Conservation (phyloP, 352 stramenopile species). For the Globisporangium spinosum region DNA sequence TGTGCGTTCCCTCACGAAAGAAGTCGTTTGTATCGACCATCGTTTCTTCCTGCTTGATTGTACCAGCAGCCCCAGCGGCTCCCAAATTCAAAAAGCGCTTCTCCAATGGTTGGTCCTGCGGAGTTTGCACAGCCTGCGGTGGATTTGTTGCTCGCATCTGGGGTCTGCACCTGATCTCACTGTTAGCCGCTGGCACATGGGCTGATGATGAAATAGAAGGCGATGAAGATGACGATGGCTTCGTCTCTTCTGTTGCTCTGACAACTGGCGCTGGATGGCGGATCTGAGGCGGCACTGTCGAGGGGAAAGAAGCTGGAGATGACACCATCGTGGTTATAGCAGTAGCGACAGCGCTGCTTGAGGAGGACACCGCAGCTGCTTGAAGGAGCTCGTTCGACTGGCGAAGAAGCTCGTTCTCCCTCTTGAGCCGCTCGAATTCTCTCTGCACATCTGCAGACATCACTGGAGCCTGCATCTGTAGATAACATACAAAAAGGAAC, state of each 20-base stretch:
- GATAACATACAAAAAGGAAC: too few species aligned
- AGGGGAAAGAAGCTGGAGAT: too few species aligned
- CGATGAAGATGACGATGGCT: background rate
- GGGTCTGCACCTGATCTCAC: background rate
- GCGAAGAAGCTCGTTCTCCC: slow-evolving; percentile 60
- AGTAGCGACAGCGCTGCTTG: background rate
- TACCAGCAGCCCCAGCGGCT: background rate
- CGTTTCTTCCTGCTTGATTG: background rate
- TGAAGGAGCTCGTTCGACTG: slow-evolving; percentile 62
- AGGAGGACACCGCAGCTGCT: slow-evolving; percentile 18
- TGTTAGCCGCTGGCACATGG: background rate
- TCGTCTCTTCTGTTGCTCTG: background rate
- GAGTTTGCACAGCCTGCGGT: background rate
- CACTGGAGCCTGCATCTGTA: slow-evolving; percentile 6
- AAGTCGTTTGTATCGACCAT: background rate
- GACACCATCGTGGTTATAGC: background rate
- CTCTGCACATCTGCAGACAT: slow-evolving; percentile 36
- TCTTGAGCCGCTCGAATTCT: slow-evolving; percentile 63
- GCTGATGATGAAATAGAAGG: background rate
- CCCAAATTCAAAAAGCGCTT: slow-evolving; percentile 4
- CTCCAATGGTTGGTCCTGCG: background rate
- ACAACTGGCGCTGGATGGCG: background rate
- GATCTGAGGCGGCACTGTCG: background rate
- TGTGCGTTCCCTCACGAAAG: background rate
- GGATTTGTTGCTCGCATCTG: background rate